These are phyloP conservation scores for Beauveria pseudobassiana DNA, from an alignment of 2,329 filamentous ascomycete species.

Conservation along the genomic window DNA sequence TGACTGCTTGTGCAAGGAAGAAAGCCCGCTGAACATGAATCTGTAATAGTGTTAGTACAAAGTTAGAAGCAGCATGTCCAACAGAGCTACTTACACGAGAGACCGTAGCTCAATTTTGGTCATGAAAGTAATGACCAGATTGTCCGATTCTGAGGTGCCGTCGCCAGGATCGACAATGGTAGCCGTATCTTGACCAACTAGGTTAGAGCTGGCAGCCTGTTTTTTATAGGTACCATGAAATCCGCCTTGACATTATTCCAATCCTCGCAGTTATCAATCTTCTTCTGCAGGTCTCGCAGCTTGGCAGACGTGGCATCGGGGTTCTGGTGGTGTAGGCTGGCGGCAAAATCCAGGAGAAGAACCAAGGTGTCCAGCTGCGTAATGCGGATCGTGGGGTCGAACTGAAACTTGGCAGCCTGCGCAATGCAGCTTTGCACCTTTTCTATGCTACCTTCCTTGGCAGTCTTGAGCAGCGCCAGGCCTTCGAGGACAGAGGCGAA, in stretches of 20 bases:
- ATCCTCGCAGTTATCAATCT: constrained; percentile 49
- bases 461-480: constrained; percentile 57
- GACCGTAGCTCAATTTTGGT: constrained; percentile 51
- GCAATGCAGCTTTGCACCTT: constrained; percentile 67
- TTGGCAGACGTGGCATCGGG: constrained; percentile 52
- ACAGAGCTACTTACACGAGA: constrained; percentile 26
- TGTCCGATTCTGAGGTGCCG: constrained; percentile 40
- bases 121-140: constrained; percentile 52
- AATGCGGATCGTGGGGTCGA: constrained; percentile 54
- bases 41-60: neutral
- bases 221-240: constrained; percentile 50
- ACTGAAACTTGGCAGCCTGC: constrained; percentile 63
- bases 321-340: constrained; percentile 57
- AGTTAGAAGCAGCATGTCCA: neutral
- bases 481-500: constrained; percentile 61
- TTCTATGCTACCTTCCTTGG: constrained; percentile 58
- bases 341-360: constrained; percentile 62
- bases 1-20: constrained; percentile 31
- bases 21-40: constrained; percentile 48
- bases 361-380: constrained; percentile 60
- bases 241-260: constrained; percentile 42
- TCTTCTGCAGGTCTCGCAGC: constrained; percentile 52
- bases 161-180: constrained; percentile 44
- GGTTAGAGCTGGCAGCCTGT: constrained; percentile 37
- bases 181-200: constrained; percentile 50